Base-by-base conservation (phyloP, 129 eudicot species). In the Flaveria sonorensis region DNA sequence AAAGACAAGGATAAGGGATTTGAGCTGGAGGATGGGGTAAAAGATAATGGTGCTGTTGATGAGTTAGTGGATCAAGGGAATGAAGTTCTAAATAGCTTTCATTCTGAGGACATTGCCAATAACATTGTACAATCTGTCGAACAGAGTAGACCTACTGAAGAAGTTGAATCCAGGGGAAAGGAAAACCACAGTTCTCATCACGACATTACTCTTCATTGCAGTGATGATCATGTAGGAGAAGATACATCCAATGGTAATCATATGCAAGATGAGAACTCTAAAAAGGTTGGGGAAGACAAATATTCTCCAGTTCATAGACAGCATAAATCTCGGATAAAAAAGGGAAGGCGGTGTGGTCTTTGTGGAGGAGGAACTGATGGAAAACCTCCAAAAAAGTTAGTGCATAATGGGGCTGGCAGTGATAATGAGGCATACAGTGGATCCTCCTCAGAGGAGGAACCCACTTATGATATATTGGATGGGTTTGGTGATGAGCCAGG, bases 401-500 rank as follows among this genome's bases (percentile, higher is more conserved):
- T 85, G 52, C 83, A 67, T 66, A 89, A 86, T 83, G 93, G 90
- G 18, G 80, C 80, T 73, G 93, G 90, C 64, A 91, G 99, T 86
- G 99, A 94, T 85, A 85, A 83, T 78, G 99, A 88, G 85, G 86
- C 85, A 43, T 89, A 87, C 64, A 87, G 97, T 85, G 99, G 97
- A 43, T 89, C 97, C 61, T 94, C 99, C 61, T 85, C 87, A 16
- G 68, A 94, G 10, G 99, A 91, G 80, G 99, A 94, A 77, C 85
- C 92, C 26, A 82, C 81, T 63, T 94, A 94, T 80, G 99, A 94
- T 56, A 71, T 68, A 46, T 94, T 85, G 92, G 99, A 94, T 89
- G 99, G 99, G 67, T 94, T 94, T 83, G 99, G 96, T 64, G 92
- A 94, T 76, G 96, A 94, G 72, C 91, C 99, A 64, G 92, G 96